Evolutionary conservation across 768 basidiomycete species (phyloP), one percentile per base, ranked within the genome.

Genomic region (Amyloporia xantha): DNA sequence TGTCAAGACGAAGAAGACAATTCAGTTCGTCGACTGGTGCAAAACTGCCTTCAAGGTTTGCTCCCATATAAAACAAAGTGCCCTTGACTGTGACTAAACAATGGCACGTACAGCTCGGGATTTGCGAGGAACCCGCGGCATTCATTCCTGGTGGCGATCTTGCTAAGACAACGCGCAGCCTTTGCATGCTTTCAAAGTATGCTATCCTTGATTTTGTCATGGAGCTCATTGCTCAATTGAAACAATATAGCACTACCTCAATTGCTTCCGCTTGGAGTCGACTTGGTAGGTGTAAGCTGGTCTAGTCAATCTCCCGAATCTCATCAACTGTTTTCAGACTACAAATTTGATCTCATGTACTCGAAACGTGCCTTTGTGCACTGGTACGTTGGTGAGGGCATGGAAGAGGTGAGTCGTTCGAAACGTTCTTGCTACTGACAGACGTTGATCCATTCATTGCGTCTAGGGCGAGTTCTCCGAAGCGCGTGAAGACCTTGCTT

Each of bases 1-100:
- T 57, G 91, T 98, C 76, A 96, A 94, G 78, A 97, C 93, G 49
- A 97, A 94, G 79, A 82, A 88, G 56, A 96, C 95, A 21, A 96
- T 98, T 62, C 93, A 95, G 62, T 96, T 95, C 66, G 94, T 97
- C 53, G 94, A 96, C 64, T 97, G 94, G 94, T 93, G 91, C 69
- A 90, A 90, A 30, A 98, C 95, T 62, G 95, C 94, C 54, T 95
- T 94, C 84, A 94, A 94, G 72, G 77, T 78, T 36, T 35, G 63
- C 55, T n/a, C n/a, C n/a, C n/a, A n/a, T n/a, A n/a, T n/a, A n/a
- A n/a, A n/a, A n/a, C n/a, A n/a, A n/a, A n/a, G n/a, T n/a, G n/a
- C n/a, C 44, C 39, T 23, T 4, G 6, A 42, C 41, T n/a, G 5
- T 9, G 5, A 9, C 41, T 20, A 5, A 17, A n/a, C n/a, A n/a